Conservation (phyloP, 2,329 filamentous ascomycete genomes). For the Orbilia blumenaviensis region DNA sequence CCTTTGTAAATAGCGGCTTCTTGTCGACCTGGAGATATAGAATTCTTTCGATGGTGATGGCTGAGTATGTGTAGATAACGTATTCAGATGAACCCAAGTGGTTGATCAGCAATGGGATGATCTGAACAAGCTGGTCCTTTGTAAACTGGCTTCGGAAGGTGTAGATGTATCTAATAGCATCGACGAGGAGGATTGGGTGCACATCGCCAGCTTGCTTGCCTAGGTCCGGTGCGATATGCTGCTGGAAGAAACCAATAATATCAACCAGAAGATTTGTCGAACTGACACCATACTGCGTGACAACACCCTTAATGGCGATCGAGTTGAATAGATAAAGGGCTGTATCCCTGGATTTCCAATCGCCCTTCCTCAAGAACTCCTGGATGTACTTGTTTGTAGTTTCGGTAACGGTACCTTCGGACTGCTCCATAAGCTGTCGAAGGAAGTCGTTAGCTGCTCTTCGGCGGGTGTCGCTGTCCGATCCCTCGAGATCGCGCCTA, state of each 20-base stretch:
- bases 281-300: slow-evolving; percentile 82
- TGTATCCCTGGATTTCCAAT: slow-evolving; percentile 98
- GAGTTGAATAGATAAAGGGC: slow-evolving; percentile 97
- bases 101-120: slow-evolving; percentile 87
- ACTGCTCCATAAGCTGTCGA: slow-evolving; percentile 85
- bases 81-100: slow-evolving; percentile 91
- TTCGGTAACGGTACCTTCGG: slow-evolving; percentile 82
- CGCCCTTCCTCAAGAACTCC: slow-evolving; percentile 76
- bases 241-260: slow-evolving; percentile 93
- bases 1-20: slow-evolving; percentile 76
- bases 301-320: slow-evolving; percentile 91
- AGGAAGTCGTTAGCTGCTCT: slow-evolving; percentile 95
- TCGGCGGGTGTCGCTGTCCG: slow-evolving; percentile 90
- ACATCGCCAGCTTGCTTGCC: slow-evolving; percentile 74
- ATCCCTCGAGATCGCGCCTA: slow-evolving; percentile 90
- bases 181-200: slow-evolving; percentile 90
- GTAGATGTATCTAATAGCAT: slow-evolving; percentile 98
- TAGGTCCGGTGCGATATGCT: slow-evolving; percentile 88
- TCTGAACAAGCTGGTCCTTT: slow-evolving; percentile 88
- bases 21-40: slow-evolving; percentile 79
- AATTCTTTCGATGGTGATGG: slow-evolving; percentile 93
- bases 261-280: slow-evolving; percentile 87
- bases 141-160: slow-evolving; percentile 95
- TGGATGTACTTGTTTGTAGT: slow-evolving; percentile 89
- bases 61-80: slow-evolving; percentile 96